Evolutionary conservation across 441 rosid genomes (phyloP).

Genomic region (Breynia disticha): DNA sequence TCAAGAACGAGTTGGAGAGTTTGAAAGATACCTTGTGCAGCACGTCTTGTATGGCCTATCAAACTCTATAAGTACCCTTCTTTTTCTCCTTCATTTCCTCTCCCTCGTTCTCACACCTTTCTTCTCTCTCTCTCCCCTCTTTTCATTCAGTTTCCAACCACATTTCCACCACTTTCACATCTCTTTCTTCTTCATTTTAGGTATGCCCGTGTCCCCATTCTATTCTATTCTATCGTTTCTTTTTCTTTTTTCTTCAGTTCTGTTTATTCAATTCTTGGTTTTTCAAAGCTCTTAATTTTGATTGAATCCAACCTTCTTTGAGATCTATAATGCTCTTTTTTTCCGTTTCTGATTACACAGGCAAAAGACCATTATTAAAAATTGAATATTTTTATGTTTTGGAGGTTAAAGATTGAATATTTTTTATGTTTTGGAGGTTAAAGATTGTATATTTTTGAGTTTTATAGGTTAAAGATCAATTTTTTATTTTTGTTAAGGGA

Average conservation of each 20-base stretch:
- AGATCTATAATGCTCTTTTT: slow-evolving; percentile 10
- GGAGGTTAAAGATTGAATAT: neutral
- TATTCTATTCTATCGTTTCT: no score
- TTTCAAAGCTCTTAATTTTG: no score
- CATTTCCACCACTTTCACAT: no score
- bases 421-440: slow-evolving; percentile 3
- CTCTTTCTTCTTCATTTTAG: no score
- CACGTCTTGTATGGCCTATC: slow-evolving; percentile 32
- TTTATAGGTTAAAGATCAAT: slow-evolving; percentile 2
- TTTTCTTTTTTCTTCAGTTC: neutral
- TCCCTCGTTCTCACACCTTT: slow-evolving; percentile 11
- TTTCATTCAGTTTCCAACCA: neutral
- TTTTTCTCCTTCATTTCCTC: slow-evolving; percentile 15
- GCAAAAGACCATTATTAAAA: neutral
- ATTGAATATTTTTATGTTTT: slow-evolving; percentile 5
- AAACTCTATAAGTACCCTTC: slow-evolving; percentile 51
- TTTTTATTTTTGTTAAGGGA: neutral
- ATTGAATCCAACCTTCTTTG: neutral
- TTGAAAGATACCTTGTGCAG: slow-evolving; percentile 28
- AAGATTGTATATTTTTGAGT: neutral
- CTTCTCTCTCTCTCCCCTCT: slow-evolving; percentile 9
- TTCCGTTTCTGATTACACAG: slow-evolving; percentile 9
- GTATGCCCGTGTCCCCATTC: no score
- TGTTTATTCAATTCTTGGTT: neutral
- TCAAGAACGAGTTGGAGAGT: no score